Conservation (phyloP, 2,329 filamentous ascomycete species). For the Thermoascus crustaceus region DNA sequence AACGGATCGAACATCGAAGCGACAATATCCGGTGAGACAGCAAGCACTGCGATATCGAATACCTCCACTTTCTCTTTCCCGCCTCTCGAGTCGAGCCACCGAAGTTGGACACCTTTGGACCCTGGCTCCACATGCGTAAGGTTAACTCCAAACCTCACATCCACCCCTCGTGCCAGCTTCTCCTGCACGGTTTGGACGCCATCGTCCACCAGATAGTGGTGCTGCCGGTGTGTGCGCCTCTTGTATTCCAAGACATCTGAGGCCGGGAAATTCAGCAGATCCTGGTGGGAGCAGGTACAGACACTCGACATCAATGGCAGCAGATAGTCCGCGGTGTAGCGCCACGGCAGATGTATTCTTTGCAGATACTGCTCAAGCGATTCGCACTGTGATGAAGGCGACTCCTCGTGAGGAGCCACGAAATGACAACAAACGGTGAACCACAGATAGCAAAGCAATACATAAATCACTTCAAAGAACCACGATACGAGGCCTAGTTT, state of each 20-base stretch:
- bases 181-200: constrained; percentile 14
- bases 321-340: constrained; percentile 44
- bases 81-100: constrained; percentile 2
- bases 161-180: constrained; percentile 7
- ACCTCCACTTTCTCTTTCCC: constrained; percentile 19
- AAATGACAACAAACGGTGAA: constrained; percentile 47
- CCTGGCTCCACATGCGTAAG: constrained; percentile 7
- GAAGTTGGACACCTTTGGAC: constrained; percentile 6
- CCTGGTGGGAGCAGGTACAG: constrained; percentile 16
- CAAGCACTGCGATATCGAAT: constrained; percentile 48
- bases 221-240: constrained; percentile 13
- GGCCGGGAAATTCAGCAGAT: constrained; percentile 15
- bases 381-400: constrained; percentile 25
- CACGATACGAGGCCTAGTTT: constrained; percentile 30
- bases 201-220: constrained; percentile 13
- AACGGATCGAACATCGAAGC: constrained; percentile 42
- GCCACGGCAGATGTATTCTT: constrained; percentile 43
- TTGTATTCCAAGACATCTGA: constrained; percentile 14
- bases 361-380: constrained; percentile 42
- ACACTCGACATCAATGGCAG: constrained; percentile 49
- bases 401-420: constrained; percentile 27
- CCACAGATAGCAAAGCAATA: constrained; percentile 46
- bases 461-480: constrained; percentile 37
- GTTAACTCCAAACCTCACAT: constrained; percentile 9
- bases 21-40: constrained; percentile 48